These are phyloP conservation scores for Colletotrichum melonis DNA, from an alignment of 2,329 filamentous ascomycete genomes.

Conservation along the genomic window DNA sequence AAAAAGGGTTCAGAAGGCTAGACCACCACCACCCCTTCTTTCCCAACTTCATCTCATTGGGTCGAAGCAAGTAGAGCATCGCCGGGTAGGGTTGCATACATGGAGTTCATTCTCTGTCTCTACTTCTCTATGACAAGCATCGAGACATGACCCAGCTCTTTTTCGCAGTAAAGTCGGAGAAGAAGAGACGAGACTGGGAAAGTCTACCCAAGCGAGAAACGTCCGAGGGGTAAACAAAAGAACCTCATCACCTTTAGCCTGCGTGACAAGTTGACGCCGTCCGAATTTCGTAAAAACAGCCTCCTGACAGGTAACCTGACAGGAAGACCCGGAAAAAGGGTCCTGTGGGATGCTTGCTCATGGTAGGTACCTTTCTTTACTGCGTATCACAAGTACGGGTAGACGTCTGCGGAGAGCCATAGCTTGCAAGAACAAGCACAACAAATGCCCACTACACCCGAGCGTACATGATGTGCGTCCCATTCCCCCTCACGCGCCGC, in stretches of 20 bases:
- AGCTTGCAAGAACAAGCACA: slow-evolving; percentile 7
- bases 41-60: slow-evolving; percentile 16
- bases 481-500: background rate
- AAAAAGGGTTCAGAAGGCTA: slow-evolving; percentile 10
- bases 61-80: background rate
- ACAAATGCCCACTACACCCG: background rate
- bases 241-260: background rate
- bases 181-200: background rate
- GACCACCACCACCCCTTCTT: background rate
- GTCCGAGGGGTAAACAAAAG: background rate
- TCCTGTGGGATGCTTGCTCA: background rate
- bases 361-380: background rate
- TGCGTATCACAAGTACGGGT: background rate
- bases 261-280: background rate
- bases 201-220: background rate
- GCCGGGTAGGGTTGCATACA: slow-evolving; percentile 33
- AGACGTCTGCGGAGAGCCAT: background rate
- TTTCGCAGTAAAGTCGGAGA: background rate
- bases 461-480: slow-evolving; percentile 14
- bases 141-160: background rate
- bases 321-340: background rate
- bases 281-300: background rate
- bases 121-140: background rate
- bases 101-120: background rate
- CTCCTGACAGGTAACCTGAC: background rate